Conservation (phyloP, 2,329 filamentous ascomycete genomes). For the Bipolaris zeicola region DNA sequence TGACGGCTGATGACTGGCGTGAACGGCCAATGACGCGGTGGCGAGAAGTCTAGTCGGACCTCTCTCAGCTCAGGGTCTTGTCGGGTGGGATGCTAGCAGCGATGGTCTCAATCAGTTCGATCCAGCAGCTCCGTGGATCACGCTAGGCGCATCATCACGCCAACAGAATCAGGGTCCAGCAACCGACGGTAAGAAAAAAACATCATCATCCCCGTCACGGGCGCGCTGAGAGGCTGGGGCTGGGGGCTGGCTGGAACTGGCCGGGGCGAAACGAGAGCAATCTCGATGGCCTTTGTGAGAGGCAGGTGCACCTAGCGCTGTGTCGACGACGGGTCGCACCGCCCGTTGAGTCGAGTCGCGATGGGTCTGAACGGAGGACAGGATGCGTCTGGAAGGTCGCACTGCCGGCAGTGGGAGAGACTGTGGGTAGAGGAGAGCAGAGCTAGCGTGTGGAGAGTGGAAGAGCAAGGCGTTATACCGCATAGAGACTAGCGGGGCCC, state of each 20-base stretch:
- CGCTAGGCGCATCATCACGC: conserved; percentile 6
- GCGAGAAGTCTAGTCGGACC: background rate
- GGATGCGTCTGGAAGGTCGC: conserved; percentile 4
- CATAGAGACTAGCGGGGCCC: background rate
- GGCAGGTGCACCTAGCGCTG: background rate
- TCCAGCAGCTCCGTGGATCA: background rate
- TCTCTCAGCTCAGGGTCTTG: conserved; percentile 14
- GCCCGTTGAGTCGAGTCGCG: conserved; percentile 4
- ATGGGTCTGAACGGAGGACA: background rate
- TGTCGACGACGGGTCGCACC: conserved; percentile 14
- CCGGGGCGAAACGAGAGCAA: background rate
- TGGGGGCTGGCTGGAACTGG: background rate
- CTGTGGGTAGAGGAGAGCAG: too few relatives aligned
- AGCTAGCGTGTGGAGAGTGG: too few relatives aligned
- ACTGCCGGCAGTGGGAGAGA: too few relatives aligned
- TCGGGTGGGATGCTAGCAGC: conserved; percentile 17
- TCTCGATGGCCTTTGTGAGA: conserved; percentile 14
- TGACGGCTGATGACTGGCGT: conserved; percentile 16
- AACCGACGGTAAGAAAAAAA: conserved; percentile 8
- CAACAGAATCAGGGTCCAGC: conserved; percentile 17
- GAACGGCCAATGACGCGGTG: conserved; percentile 6
- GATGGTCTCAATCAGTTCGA: conserved; percentile 28
- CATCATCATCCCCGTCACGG: background rate
- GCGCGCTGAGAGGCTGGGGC: background rate
- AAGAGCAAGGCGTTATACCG: background rate